These are phyloP conservation scores for Symbiodinium natans DNA, from an alignment of 73 alveolate species.

Conservation along the genomic window DNA sequence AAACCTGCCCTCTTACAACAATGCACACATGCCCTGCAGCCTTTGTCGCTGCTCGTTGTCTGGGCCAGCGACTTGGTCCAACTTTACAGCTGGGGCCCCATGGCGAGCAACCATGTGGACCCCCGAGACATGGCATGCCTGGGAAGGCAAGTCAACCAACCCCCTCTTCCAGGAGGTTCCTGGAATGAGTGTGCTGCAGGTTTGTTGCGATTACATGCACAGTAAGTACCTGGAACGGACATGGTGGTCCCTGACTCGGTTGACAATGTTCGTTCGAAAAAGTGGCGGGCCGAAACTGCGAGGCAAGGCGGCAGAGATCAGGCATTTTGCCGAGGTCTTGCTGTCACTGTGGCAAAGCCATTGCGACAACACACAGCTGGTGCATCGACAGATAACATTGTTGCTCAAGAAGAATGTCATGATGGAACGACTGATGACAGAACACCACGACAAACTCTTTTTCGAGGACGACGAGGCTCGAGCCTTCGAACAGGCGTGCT, in stretches of 20 bases:
- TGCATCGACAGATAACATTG: background rate
- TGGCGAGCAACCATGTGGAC: background rate
- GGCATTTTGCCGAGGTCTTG: background rate
- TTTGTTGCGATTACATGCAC: background rate
- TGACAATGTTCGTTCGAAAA: background rate
- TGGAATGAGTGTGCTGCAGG: background rate
- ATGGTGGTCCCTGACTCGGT: background rate
- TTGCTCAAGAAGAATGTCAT: background rate
- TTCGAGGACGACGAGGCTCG: background rate
- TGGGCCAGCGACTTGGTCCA: background rate
- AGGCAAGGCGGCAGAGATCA: conserved; percentile 9
- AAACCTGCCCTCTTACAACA: background rate
- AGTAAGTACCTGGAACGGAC: background rate
- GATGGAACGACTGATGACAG: background rate
- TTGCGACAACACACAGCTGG: background rate
- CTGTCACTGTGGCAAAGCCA: background rate
- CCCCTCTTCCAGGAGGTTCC: background rate
- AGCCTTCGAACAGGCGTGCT: background rate
- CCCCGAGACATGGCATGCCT: background rate
- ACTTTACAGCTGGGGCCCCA: background rate
- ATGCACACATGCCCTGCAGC: background rate
- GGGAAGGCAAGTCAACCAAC: background rate
- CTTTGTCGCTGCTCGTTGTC: background rate
- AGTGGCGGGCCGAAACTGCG: background rate
- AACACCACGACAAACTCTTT: background rate